Evolutionary conservation across 1,284 basidiomycete genomes (phyloP).

Genomic region (Violaceomyces palustris): DNA sequence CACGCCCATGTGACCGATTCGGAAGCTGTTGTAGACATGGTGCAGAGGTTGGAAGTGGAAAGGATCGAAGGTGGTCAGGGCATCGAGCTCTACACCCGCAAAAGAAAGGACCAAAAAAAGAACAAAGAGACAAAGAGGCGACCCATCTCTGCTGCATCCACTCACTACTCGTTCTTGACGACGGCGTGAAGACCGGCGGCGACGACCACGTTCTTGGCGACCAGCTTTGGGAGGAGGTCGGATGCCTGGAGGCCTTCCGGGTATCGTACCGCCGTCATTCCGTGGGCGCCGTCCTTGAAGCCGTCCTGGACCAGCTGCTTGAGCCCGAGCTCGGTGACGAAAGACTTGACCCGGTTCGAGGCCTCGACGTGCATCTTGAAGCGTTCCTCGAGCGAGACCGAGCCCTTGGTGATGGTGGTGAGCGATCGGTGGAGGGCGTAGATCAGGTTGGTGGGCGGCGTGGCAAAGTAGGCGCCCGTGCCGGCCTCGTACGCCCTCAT

Average conservation of each 20-base stretch:
- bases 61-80: too few relatives aligned
- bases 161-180: conserved; percentile 73
- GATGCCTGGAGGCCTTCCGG: conserved; percentile 45
- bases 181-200: conserved; percentile 84
- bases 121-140: not conserved
- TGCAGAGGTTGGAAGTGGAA: not conserved
- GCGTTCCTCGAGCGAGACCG: conserved; percentile 68
- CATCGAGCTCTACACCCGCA: not conserved
- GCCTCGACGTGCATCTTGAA: conserved; percentile 72
- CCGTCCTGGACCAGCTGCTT: conserved; percentile 47
- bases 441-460: conserved; percentile 79
- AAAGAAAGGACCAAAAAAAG: not conserved
- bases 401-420: conserved; percentile 62
- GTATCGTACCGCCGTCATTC: conserved; percentile 51
- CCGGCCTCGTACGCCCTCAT: conserved; percentile 53
- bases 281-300: conserved; percentile 49
- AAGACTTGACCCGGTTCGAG: conserved; percentile 69
- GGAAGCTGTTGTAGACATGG: too few relatives aligned
- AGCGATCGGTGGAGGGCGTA: conserved; percentile 82
- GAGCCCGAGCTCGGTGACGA: conserved; percentile 67
- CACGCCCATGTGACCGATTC: conserved; percentile 76
- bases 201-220: conserved; percentile 69
- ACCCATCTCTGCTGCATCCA: too few relatives aligned
- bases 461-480: conserved; percentile 47
- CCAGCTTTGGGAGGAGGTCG: conserved; percentile 55